Conservation (phyloP, 2,329 filamentous ascomycete species). For the Phyllachora maydis region DNA sequence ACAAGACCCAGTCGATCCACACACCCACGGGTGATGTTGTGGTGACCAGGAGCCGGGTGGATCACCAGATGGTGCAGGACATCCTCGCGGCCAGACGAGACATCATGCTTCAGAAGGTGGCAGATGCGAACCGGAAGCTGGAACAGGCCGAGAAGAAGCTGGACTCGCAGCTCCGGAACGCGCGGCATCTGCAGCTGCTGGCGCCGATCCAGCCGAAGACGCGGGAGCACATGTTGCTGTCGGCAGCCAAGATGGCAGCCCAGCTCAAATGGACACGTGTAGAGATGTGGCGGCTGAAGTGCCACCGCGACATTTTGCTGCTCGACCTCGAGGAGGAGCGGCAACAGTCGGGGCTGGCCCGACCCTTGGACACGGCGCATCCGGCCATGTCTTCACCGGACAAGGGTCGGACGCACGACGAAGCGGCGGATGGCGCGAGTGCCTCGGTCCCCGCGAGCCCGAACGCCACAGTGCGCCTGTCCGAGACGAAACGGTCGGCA, state of each 20-base stretch:
- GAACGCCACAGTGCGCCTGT: too few relatives aligned
- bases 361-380: too few relatives aligned
- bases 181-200: conserved; percentile 71
- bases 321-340: conserved; percentile 72
- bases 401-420: too few relatives aligned
- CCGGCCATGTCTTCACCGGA: too few relatives aligned
- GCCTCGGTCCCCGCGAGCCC: too few relatives aligned
- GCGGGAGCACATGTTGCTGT: conserved; percentile 65
- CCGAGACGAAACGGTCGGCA: too few relatives aligned
- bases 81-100: conserved; percentile 66
- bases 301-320: conserved; percentile 71
- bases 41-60: conserved; percentile 52
- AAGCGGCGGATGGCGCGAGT: too few relatives aligned
- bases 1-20: conserved; percentile 40
- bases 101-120: conserved; percentile 67
- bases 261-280: conserved; percentile 88
- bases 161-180: conserved; percentile 69
- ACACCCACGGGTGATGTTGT: conserved; percentile 55
- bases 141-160: conserved; percentile 53
- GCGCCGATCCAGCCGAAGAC: conserved; percentile 85
- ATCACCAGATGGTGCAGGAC: conserved; percentile 68
- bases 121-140: conserved; percentile 64
- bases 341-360: too few relatives aligned
- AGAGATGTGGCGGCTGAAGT: conserved; percentile 81
- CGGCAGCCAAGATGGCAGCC: conserved; percentile 66